Evolutionary conservation across 495 filamentous ascomycete genomes (phyloP).

Genomic region (Pyrenula aspistea): DNA sequence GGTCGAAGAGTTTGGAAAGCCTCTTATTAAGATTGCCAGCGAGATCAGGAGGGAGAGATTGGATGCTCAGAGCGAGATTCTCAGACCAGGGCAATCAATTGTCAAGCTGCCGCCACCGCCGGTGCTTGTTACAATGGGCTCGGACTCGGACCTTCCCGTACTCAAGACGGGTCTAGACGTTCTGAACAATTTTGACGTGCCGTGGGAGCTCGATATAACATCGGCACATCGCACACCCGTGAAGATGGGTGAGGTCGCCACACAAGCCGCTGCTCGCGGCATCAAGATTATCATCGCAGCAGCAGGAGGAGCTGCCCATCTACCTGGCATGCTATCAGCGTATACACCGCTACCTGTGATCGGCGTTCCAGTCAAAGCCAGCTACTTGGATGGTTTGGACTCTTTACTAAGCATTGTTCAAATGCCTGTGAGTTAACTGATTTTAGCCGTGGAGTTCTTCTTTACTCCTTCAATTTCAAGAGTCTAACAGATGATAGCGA

Average conservation of each 20-base stretch:
- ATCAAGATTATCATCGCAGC: constrained; percentile 63
- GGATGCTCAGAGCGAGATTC: too few relatives aligned
- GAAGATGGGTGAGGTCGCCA: constrained; percentile 50
- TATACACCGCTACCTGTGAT: constrained; percentile 60
- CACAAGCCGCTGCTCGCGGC: constrained; percentile 36
- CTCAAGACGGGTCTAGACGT: constrained; percentile 48
- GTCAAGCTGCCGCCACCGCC: constrained; percentile 26
- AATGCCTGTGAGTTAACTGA: constrained; percentile 44
- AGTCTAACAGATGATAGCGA: constrained; percentile 19
- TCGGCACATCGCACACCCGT: constrained; percentile 65
- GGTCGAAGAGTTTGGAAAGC: constrained; percentile 55
- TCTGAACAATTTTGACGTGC: constrained; percentile 46
- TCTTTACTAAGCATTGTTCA: constrained; percentile 60
- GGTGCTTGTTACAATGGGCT: constrained; percentile 64
- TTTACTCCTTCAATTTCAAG: background rate
- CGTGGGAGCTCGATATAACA: constrained; percentile 54
- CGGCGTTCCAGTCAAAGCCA: constrained; percentile 60
- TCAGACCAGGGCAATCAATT: constrained; percentile 2
- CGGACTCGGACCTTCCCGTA: constrained; percentile 57
- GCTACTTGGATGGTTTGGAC: constrained; percentile 57
- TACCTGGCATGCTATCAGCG: constrained; percentile 63
- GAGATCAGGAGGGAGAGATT: constrained; percentile 49
- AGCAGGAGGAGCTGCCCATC: constrained; percentile 61
- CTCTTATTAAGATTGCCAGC: constrained; percentile 51
- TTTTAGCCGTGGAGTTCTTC: too few relatives aligned